These are phyloP conservation scores for Verbascum thapsus DNA, from an alignment of 257 asterid species.

Conservation along the genomic window DNA sequence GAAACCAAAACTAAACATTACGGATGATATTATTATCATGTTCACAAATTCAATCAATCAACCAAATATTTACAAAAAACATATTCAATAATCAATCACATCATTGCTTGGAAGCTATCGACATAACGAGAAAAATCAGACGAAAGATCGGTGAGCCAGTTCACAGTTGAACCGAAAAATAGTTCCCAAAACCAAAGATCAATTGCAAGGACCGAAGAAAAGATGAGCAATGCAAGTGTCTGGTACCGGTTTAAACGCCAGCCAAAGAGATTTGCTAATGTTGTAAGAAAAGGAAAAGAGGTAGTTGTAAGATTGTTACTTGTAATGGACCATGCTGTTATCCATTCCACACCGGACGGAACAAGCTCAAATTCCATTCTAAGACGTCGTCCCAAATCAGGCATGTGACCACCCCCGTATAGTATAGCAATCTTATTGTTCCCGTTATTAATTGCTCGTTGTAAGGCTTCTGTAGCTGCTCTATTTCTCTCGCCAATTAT, in stretches of 20 bases:
- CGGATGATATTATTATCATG: too few relatives aligned
- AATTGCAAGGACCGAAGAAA: conserved; percentile 86
- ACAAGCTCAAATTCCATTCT: conserved; percentile 77
- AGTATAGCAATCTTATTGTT: conserved; percentile 83
- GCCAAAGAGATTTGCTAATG: conserved; percentile 58
- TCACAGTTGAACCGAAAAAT: conserved; percentile 67
- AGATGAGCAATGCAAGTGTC: conserved; percentile 80
- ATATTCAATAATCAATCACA: conserved; percentile 32
- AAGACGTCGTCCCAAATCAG: conserved; percentile 84
- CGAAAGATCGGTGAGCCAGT: conserved; percentile 60
- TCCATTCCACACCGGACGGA: conserved; percentile 82
- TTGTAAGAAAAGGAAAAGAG: conserved; percentile 67
- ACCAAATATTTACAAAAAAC: conserved; percentile 29
- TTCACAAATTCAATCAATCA: background rate
- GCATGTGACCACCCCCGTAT: conserved; percentile 99
- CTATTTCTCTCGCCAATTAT: conserved; percentile 92
- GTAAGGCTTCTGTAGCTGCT: conserved; percentile 77
- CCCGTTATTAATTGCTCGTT: conserved; percentile 62
- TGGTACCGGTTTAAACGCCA: conserved; percentile 90
- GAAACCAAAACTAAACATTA: too few relatives aligned
- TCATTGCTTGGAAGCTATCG: conserved; percentile 33
- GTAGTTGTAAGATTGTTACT: conserved; percentile 42
- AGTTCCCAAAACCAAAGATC: conserved; percentile 97
- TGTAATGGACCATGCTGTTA: conserved; percentile 92
- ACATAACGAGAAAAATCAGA: conserved; percentile 47